Evolutionary conservation across 2,329 filamentous ascomycete genomes (phyloP).

Genomic region (Fusarium sp.): DNA sequence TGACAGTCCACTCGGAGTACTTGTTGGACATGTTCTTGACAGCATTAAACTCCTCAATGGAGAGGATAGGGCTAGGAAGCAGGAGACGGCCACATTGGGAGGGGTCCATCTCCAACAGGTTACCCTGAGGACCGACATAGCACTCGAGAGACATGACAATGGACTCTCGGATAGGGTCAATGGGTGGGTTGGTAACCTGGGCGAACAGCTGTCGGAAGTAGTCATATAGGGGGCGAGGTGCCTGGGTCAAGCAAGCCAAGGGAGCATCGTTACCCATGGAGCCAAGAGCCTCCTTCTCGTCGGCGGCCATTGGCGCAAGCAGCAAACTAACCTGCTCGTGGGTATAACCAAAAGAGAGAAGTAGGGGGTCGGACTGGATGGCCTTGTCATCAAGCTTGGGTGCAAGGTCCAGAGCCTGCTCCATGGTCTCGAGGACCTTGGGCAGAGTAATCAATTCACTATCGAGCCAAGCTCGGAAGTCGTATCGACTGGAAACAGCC

Average conservation of each 20-base stretch:
- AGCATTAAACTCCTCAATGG: slow-evolving; percentile 90
- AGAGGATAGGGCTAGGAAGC: slow-evolving; percentile 88
- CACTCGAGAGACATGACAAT: slow-evolving; percentile 98
- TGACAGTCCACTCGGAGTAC: slow-evolving; percentile 85
- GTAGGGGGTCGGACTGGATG: slow-evolving; percentile 84
- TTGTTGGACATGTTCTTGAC: slow-evolving; percentile 79
- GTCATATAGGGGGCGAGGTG: slow-evolving; percentile 89
- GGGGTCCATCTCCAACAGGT: slow-evolving; percentile 91
- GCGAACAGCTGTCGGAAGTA: slow-evolving; percentile 99
- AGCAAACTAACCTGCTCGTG: slow-evolving; percentile 94
- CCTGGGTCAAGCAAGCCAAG: slow-evolving; percentile 88
- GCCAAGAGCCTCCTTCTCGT: slow-evolving; percentile 95
- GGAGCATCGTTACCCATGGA: slow-evolving; percentile 99
- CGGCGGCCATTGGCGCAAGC: slow-evolving; percentile 93
- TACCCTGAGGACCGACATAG: slow-evolving; percentile 95
- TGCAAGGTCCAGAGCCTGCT: slow-evolving; percentile 70
- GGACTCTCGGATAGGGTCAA: slow-evolving; percentile 95
- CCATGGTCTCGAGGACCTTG: slow-evolving; percentile 72
- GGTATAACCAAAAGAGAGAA: slow-evolving; percentile 92
- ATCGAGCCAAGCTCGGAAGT: slow-evolving; percentile 91
- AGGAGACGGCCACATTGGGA: slow-evolving; percentile 88
- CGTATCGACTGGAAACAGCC: slow-evolving; percentile 84
- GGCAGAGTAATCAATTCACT: slow-evolving; percentile 86
- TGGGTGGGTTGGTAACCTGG: slow-evolving; percentile 97
- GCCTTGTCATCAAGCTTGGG: slow-evolving; percentile 74